Evolutionary conservation across 2,329 filamentous ascomycete genomes (phyloP).

Genomic region (Dothistroma pini): DNA sequence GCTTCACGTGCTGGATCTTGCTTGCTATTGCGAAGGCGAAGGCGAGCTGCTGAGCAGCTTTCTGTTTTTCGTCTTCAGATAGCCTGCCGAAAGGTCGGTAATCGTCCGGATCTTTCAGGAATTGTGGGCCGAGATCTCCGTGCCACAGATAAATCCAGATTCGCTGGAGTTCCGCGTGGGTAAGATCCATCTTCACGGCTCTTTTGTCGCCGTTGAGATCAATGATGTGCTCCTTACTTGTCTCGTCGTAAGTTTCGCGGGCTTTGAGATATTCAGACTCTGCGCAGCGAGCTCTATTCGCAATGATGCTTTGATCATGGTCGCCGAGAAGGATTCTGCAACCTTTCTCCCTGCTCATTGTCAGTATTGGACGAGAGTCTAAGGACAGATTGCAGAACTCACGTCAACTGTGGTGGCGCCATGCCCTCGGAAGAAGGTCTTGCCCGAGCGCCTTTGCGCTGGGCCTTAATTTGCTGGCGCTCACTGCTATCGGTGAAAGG

Average conservation of each 20-base stretch:
- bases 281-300: neutral
- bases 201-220: constrained; percentile 8
- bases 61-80: constrained; percentile 7
- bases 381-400: neutral
- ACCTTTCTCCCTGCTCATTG: neutral
- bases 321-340: constrained; percentile 6
- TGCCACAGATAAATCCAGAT: constrained; percentile 10
- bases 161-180: constrained; percentile 2
- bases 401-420: constrained; percentile 3
- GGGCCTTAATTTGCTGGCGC: neutral
- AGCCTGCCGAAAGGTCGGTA: neutral
- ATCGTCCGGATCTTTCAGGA: constrained; percentile 9
- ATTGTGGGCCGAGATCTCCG: constrained; percentile 13
- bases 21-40: constrained; percentile 17
- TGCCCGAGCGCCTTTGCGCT: neutral
- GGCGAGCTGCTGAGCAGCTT: constrained; percentile 11
- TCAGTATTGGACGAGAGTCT: neutral
- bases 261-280: constrained; percentile 10
- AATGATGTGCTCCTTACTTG: constrained; percentile 6
- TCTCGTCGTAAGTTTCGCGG: neutral
- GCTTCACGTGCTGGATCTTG: constrained; percentile 15
- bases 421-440: neutral
- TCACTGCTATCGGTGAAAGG: neutral
- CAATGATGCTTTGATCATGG: neutral
- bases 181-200: constrained; percentile 3